Percentiles rank a stretch among this genome's conserved stretches.
These are phyloP conservation scores for Monilinia aucupariae DNA, from an alignment of 2,329 filamentous ascomycete species.

Conservation along the genomic window DNA sequence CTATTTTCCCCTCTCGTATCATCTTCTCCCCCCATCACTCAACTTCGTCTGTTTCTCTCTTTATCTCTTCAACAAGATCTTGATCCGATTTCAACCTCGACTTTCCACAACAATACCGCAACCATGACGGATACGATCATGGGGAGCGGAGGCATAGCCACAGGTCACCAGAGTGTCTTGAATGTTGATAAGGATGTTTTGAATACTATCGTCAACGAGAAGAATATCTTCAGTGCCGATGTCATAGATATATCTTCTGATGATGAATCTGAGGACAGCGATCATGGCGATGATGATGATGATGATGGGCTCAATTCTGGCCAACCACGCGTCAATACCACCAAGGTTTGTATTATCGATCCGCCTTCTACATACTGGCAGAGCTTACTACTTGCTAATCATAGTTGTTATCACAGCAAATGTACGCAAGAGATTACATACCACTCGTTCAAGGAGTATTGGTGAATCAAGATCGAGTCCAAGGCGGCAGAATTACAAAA, in stretches of 20 bases:
- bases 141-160: background rate
- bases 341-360: background rate
- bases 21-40: background rate
- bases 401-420: background rate
- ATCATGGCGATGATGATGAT: background rate
- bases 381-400: background rate
- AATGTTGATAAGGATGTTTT: background rate
- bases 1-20: background rate
- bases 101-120: background rate
- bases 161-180: background rate
- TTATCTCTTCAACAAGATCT: background rate
- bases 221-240: background rate
- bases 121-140: background rate
- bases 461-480: background rate
- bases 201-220: background rate
- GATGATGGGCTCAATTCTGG: background rate
- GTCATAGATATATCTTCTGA: background rate
- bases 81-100: background rate
- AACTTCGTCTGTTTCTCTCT: background rate
- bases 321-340: background rate
- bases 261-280: background rate
- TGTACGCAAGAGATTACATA: background rate
- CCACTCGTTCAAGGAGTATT: background rate
- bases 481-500: background rate
- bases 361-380: background rate